These are phyloP conservation scores for Penicillium sp. DNA, from an alignment of 2,329 filamentous ascomycete genomes.

Conservation along the genomic window DNA sequence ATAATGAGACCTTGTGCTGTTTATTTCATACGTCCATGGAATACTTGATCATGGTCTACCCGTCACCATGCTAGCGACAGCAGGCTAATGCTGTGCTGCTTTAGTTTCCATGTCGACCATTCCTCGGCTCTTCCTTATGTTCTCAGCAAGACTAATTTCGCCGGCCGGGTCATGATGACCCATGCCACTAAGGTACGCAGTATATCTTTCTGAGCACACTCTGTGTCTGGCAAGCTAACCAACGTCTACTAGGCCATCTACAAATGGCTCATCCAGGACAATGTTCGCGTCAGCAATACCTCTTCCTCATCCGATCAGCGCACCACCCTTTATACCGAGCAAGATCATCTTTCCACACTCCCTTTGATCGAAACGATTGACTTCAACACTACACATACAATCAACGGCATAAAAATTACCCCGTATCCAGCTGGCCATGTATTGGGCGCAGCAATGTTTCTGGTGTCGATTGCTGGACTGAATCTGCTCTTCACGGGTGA, in stretches of 20 bases:
- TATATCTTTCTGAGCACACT: no score
- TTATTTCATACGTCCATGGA: slow-evolving; percentile 7
- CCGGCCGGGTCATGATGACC: slow-evolving; percentile 96
- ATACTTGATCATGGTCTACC: neutral
- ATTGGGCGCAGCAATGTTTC: slow-evolving; percentile 96
- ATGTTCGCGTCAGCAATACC: slow-evolving; percentile 77
- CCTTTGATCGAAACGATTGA: slow-evolving; percentile 95
- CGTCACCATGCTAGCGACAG: neutral
- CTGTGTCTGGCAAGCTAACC: neutral
- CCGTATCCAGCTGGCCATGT: slow-evolving; percentile 97
- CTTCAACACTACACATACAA: slow-evolving; percentile 95
- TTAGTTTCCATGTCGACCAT: slow-evolving; percentile 95
- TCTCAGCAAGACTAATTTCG: slow-evolving; percentile 95
- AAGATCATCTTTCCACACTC: slow-evolving; percentile 90
- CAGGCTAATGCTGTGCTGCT: slow-evolving; percentile 25
- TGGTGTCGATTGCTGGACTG: slow-evolving; percentile 92
- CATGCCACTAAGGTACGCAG: slow-evolving; percentile 72
- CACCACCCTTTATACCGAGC: slow-evolving; percentile 79
- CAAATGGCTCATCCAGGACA: slow-evolving; percentile 98
- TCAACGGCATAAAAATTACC: slow-evolving; percentile 92
- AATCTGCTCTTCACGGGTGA: slow-evolving; percentile 98
- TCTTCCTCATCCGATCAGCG: slow-evolving; percentile 58
- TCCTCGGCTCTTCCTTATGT: slow-evolving; percentile 98
- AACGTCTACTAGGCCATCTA: slow-evolving; percentile 64
- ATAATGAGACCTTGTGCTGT: slow-evolving; percentile 31